These are phyloP conservation scores for Kitagawia praeruptora DNA, from an alignment of 129 eudicot species.

Conservation along the genomic window DNA sequence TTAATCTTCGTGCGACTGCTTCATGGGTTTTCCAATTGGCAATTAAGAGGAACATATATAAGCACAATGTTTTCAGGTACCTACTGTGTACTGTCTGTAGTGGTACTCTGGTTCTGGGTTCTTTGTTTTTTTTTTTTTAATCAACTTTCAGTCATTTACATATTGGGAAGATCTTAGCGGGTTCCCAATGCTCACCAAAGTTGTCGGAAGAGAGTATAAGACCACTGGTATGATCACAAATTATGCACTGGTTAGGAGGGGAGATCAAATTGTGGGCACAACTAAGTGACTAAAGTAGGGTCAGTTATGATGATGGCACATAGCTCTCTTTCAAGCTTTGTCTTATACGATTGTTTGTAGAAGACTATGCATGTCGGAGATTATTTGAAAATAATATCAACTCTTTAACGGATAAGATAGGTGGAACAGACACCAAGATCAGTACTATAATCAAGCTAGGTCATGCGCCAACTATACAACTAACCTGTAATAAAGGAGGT, in stretches of 20 bases:
- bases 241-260: not conserved
- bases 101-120: not conserved
- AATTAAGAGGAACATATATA: slow-evolving; percentile 69
- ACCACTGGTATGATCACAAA: not conserved
- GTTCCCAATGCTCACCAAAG: not conserved
- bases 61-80: slow-evolving; percentile 65
- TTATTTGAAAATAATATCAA: not conserved
- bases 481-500: not conserved
- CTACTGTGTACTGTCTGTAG: not conserved
- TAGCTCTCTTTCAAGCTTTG: not conserved
- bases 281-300: not conserved
- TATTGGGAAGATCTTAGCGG: not conserved
- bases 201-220: not conserved
- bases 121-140: not conserved
- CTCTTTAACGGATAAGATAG: not conserved
- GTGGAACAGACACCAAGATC: not conserved
- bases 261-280: not conserved
- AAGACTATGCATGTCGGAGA: not conserved
- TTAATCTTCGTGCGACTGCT: slow-evolving; percentile 91
- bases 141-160: not conserved
- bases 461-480: not conserved
- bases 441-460: not conserved
- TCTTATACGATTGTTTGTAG: not conserved
- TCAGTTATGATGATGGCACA: not conserved
- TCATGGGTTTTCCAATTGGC: slow-evolving; percentile 96